Conservation (phyloP, 78 protist species). For the Ministeria vibrans region DNA sequence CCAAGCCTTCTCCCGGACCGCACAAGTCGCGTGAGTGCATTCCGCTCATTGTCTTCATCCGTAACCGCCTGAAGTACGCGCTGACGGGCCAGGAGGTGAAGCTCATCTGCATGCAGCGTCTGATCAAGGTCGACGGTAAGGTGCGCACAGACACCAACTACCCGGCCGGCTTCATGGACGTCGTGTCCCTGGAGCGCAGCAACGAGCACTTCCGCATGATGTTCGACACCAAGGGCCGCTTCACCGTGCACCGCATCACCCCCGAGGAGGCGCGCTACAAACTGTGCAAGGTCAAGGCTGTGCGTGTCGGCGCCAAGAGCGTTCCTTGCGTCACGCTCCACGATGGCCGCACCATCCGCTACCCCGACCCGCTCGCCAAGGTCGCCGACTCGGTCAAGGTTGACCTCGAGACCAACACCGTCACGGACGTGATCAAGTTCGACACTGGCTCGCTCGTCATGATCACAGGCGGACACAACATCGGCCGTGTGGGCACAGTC, state of each 20-base stretch:
- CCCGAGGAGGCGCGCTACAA: constrained; percentile 89
- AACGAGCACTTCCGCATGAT: constrained; percentile 96
- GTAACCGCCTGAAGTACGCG: constrained; percentile 98
- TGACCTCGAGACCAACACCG: constrained; percentile 69
- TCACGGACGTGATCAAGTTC: constrained; percentile 64
- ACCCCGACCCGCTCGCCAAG: constrained; percentile 90
- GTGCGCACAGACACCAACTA: constrained; percentile 91
- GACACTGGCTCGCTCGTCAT: constrained; percentile 76
- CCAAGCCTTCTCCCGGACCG: constrained; percentile 81
- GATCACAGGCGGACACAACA: constrained; percentile 95
- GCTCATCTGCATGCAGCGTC: constrained; percentile 82
- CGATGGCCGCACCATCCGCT: constrained; percentile 99
- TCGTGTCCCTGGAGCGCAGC: constrained; percentile 88
- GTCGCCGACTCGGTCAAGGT: constrained; percentile 88
- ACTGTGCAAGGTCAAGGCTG: constrained; percentile 76
- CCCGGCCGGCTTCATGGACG: constrained; percentile 99
- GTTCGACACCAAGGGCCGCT: constrained; percentile 98
- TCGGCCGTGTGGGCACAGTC: constrained; percentile 98
- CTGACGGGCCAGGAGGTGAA: constrained; percentile 89
- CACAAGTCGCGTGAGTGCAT: constrained; percentile 99
- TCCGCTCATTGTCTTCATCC: constrained; percentile 88
- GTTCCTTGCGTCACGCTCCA: constrained; percentile 94
- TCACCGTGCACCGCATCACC: constrained; percentile 84
- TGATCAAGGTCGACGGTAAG: constrained; percentile 87
- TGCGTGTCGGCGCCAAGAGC: constrained; percentile 60